Evolutionary conservation across 768 basidiomycete genomes (phyloP).

Genomic region (Agrocybe praecox): DNA sequence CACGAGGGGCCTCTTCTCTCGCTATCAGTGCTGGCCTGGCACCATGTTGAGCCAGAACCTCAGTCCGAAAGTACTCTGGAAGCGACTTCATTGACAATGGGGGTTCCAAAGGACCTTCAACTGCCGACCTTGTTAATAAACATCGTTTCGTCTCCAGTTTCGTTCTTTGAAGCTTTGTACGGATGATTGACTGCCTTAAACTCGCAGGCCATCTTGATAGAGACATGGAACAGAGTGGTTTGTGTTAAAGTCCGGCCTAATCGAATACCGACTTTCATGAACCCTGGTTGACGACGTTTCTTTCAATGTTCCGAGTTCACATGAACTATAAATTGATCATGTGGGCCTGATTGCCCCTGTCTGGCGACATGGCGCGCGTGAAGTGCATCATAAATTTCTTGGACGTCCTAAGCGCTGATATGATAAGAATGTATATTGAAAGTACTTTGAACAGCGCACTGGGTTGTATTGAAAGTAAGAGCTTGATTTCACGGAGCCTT

Average conservation of each 20-base stretch:
- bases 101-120: constrained; percentile 58
- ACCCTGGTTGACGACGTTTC: not conserved
- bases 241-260: not conserved
- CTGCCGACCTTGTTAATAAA: constrained; percentile 48
- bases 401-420: too few relatives aligned
- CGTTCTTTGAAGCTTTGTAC: not conserved
- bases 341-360: not conserved
- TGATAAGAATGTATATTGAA: too few relatives aligned
- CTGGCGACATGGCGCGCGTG: too few relatives aligned
- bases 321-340: constrained; percentile 4
- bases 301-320: not conserved
- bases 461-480: too few relatives aligned
- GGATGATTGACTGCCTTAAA: constrained; percentile 1
- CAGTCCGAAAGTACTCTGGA: constrained; percentile 58
- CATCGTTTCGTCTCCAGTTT: constrained; percentile 12
- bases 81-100: constrained; percentile 60
- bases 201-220: not conserved
- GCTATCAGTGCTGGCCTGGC: constrained; percentile 67
- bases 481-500: too few relatives aligned
- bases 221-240: not conserved
- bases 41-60: constrained; percentile 52
- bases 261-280: not conserved
- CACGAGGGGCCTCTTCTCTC: constrained; percentile 54
- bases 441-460: too few relatives aligned
- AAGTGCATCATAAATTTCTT: too few relatives aligned